Evolutionary conservation across 2,329 filamentous ascomycete genomes (phyloP).

Genomic region (Fusarium pseudonygamai): DNA sequence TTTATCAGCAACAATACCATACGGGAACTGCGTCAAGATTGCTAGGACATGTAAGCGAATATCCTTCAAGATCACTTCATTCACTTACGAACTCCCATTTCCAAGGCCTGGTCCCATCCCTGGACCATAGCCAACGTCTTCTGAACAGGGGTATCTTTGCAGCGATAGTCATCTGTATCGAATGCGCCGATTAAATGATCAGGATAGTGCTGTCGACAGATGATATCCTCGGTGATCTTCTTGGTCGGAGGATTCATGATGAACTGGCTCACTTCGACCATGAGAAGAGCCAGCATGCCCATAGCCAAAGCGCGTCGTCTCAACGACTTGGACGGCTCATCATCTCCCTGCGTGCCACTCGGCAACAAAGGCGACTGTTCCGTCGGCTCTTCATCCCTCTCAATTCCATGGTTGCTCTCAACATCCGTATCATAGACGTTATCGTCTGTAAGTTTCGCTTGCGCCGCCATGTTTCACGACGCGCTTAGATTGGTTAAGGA

Average conservation of each 20-base stretch:
- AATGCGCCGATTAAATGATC: constrained; percentile 46
- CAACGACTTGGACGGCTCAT: constrained; percentile 40
- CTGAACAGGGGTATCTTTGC: constrained; percentile 62
- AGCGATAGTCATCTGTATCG: constrained; percentile 52
- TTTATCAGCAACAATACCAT: constrained; percentile 58
- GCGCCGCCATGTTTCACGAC: constrained; percentile 1
- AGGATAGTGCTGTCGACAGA: constrained; percentile 61
- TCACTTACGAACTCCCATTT: constrained; percentile 56
- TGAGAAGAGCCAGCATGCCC: constrained; percentile 52
- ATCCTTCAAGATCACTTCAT: accelerated
- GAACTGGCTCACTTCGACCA: constrained; percentile 54
- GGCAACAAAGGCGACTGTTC: constrained; percentile 39
- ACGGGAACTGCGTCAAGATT: constrained; percentile 56
- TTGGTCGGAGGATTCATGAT: constrained; percentile 54
- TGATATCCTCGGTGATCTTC: constrained; percentile 62
- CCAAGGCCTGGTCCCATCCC: constrained; percentile 57
- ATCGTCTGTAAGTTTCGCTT: neutral
- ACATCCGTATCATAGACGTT: constrained; percentile 6
- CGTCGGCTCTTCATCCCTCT: neutral
- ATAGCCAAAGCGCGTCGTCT: constrained; percentile 45
- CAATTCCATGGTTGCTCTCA: constrained; percentile 15
- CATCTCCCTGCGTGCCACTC: constrained; percentile 19
- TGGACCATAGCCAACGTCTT: constrained; percentile 61
- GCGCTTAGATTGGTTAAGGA: neutral
- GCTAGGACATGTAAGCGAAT: constrained; percentile 40